Evolutionary conservation across 345 rosid species (phyloP).

Genomic region (Clausena lansium): DNA sequence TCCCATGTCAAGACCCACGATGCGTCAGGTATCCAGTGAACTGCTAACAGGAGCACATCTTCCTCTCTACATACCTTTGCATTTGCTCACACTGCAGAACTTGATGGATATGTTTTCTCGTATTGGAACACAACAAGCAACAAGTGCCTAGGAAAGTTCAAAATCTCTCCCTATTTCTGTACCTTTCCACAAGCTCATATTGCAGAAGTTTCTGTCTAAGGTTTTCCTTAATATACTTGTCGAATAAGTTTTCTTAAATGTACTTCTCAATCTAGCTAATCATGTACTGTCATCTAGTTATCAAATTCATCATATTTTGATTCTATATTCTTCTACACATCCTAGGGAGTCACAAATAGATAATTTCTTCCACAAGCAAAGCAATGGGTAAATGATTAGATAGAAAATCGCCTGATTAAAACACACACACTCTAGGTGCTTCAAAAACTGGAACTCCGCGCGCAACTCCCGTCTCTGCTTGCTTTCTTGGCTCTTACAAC

Average conservation of each 20-base stretch:
- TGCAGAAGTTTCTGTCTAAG: background rate
- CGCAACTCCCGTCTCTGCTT: background rate
- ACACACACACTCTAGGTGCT: background rate
- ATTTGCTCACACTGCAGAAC: constrained; percentile 15
- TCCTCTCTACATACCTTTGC: constrained; percentile 1
- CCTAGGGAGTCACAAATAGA: background rate
- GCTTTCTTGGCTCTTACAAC: background rate
- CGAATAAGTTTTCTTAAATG: background rate
- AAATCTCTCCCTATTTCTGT: background rate
- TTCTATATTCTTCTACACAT: background rate
- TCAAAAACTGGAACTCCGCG: background rate
- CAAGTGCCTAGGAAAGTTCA: background rate
- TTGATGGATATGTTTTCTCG: constrained; percentile 1
- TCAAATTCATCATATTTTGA: background rate
- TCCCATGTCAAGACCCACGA: constrained; percentile 20
- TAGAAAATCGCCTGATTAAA: background rate
- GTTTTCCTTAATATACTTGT: too few relatives aligned
- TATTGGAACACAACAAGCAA: background rate
- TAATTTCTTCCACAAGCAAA: background rate
- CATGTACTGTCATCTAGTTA: background rate
- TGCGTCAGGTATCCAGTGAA: constrained; percentile 14
- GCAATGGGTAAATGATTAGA: background rate
- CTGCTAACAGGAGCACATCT: background rate
- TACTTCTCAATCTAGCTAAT: background rate
- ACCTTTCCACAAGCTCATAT: background rate